These are phyloP conservation scores for Phytophthora multivora DNA, from an alignment of 352 stramenopile species.

Conservation along the genomic window DNA sequence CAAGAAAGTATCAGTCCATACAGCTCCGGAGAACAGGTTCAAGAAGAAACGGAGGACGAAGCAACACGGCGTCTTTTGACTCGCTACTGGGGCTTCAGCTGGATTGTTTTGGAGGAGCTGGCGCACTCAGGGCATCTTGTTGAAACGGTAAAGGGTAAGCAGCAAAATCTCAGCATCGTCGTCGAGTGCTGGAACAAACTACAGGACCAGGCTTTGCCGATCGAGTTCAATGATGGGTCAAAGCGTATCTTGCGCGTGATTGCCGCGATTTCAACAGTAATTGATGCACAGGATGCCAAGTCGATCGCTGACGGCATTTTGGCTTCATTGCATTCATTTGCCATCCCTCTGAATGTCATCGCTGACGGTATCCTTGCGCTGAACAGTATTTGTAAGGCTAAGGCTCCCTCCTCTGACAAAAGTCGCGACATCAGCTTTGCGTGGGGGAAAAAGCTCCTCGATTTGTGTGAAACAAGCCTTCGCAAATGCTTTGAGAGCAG, in stretches of 20 bases:
- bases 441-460: conserved; percentile 71
- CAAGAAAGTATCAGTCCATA: conserved; percentile 51
- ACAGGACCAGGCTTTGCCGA: conserved; percentile 64
- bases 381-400: conserved; percentile 81
- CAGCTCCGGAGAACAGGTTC: conserved; percentile 32
- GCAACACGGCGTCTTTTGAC: conserved; percentile 34
- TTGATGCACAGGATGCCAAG: conserved; percentile 76
- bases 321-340: conserved; percentile 72
- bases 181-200: conserved; percentile 86
- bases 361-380: conserved; percentile 72
- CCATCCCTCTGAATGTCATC: conserved; percentile 82
- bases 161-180: conserved; percentile 69
- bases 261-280: conserved; percentile 69
- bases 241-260: conserved; percentile 87
- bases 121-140: conserved; percentile 64
- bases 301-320: conserved; percentile 77
- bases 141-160: conserved; percentile 53
- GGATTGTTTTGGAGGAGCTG: conserved; percentile 83
- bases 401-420: conserved; percentile 56
- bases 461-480: conserved; percentile 67
- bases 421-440: conserved; percentile 62
- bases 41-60: conserved; percentile 43
- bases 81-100: conserved; percentile 82
- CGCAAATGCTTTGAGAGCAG: conserved; percentile 64
- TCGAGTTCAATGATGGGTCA: conserved; percentile 74